Evolutionary conservation across 495 filamentous ascomycete genomes (phyloP).

Genomic region (Letharia columbiana): DNA sequence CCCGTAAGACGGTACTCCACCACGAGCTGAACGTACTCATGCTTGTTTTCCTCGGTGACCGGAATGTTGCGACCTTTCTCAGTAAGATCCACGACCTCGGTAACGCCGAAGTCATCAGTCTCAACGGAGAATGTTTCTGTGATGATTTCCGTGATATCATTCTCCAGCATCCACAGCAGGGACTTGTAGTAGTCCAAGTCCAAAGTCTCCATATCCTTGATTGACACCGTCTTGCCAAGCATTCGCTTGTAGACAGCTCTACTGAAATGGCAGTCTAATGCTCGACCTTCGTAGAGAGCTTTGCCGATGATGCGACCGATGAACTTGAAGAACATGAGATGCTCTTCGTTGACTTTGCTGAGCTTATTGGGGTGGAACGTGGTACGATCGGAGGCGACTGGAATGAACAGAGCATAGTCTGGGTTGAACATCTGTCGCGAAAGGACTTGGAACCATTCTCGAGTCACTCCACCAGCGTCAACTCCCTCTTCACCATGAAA

Average conservation of each 20-base stretch:
- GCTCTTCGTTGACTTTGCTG: slow-evolving; percentile 88
- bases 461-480: slow-evolving; percentile 93
- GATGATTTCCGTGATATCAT: slow-evolving; percentile 98
- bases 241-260: slow-evolving; percentile 97
- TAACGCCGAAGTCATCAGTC: slow-evolving; percentile 85
- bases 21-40: slow-evolving; percentile 87
- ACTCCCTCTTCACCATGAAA: slow-evolving; percentile 98
- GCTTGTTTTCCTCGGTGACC: slow-evolving; percentile 97
- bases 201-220: slow-evolving; percentile 99
- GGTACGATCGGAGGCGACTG: slow-evolving; percentile 94
- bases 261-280: slow-evolving; percentile 98
- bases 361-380: slow-evolving; percentile 97
- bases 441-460: slow-evolving; percentile 99
- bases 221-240: slow-evolving; percentile 83
- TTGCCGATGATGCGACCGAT: slow-evolving; percentile 98
- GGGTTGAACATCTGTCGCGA: slow-evolving; percentile 98
- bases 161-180: slow-evolving; percentile 96
- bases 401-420: slow-evolving; percentile 91
- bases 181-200: slow-evolving; percentile 99
- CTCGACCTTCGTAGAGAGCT: slow-evolving; percentile 90
- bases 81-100: slow-evolving; percentile 76
- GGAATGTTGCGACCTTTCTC: slow-evolving; percentile 82
- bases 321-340: slow-evolving; percentile 98
- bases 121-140: slow-evolving; percentile 95
- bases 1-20: slow-evolving; percentile 89